Base-by-base conservation (phyloP, 1,139 yeast genomes). In the Kodamaea anthophila region DNA sequence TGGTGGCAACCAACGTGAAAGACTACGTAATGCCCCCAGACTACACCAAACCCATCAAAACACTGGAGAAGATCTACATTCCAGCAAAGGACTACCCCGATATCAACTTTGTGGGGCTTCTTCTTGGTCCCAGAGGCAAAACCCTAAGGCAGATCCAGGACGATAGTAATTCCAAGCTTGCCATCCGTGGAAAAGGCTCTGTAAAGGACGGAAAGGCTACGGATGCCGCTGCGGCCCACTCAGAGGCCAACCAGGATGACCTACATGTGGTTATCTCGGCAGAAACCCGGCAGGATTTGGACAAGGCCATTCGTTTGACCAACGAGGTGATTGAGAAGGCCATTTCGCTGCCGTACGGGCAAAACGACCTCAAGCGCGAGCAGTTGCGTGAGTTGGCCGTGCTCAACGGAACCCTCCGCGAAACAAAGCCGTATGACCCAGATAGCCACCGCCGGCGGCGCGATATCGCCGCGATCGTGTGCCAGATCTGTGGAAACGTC, bases 71-170 rank as follows among this genome's bases (percentile, higher is more conserved):
- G 55, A 70, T 86, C 31, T 88, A 76, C 51, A 74, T 93, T 12
- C 97, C 98, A 0, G 83, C 76, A 2, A 72, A 78, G 30, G 94
- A 87, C 38, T 82, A 86, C 54, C 97, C 97, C 0, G 93, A 83
- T 31, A 80, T 91, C 43, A 93, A 93, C 58, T 88, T 88, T 49
- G 85, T 91, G 32, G 99, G 99, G 0, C 67, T 84, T 32, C 61
- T 93, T 21, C 59, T 93, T 33, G 99, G 99, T 0, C 98, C 99
- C 18, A 78, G 99, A 64, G 99, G 97, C 13, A 81, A 83, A 44
- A 91, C 96, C 0, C 59, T 88, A 44, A 74, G 85, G 38, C 76
- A 77, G 44, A 60, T 93, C 56, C 95, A 88, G 50, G 79, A 76
- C 28, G 77, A 80, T 30, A 78, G 93, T 29, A 94, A 94, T 1